Conservation (phyloP, 1,139 yeast genomes). For the Pichia sp. region DNA sequence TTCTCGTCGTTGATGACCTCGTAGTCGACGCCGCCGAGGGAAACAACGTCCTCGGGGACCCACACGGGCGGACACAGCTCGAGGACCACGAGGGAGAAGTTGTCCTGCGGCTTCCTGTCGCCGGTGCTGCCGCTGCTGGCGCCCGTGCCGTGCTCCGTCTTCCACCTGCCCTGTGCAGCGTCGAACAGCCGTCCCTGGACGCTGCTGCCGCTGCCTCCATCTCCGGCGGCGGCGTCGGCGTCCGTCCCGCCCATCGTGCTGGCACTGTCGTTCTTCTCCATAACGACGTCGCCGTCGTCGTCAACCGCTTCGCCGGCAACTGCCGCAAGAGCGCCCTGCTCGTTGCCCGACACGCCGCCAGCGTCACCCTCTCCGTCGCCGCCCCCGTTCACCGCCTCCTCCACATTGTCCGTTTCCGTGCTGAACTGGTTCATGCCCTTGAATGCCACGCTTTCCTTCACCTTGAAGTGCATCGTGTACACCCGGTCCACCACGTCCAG, state of each 20-base stretch:
- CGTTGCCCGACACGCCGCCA: not conserved
- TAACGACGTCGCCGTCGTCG: not conserved
- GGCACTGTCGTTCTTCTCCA: not conserved
- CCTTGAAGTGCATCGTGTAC: conserved; percentile 31
- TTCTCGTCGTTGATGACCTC: conserved; percentile 21
- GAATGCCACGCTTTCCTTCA: conserved; percentile 21
- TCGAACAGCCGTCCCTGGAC: not conserved
- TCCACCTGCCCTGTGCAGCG: not conserved
- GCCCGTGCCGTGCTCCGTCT: not conserved
- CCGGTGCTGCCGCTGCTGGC: not conserved
- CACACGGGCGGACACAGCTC: conserved; percentile 31
- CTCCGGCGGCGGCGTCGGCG: not conserved
- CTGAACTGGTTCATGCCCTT: not conserved
- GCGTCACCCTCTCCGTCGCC: not conserved
- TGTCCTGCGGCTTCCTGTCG: conserved; percentile 16
- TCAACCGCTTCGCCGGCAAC: not conserved
- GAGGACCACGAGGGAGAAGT: conserved; percentile 24
- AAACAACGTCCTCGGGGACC: conserved; percentile 29
- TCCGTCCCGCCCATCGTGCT: not conserved
- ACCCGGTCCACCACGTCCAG: conserved; percentile 20
- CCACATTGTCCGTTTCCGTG: not conserved
- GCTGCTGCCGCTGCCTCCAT: not conserved
- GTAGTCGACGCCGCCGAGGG: conserved; percentile 23
- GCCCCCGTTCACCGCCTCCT: not conserved
- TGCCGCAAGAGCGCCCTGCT: not conserved